Base-by-base conservation (phyloP, 495 filamentous ascomycete species). In the Penicillium ucsense region DNA sequence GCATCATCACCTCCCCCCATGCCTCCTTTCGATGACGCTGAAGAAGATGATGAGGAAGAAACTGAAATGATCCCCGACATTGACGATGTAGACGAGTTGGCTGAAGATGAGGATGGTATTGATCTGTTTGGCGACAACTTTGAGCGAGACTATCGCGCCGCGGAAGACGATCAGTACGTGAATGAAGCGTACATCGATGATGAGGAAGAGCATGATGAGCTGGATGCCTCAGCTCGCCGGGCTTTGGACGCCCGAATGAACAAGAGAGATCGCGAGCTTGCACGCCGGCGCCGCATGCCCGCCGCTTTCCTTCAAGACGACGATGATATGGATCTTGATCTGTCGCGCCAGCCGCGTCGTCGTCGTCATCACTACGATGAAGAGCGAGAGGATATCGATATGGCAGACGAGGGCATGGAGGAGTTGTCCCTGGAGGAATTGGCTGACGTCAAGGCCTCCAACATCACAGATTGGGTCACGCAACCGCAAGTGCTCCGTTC, bases 21-120 rank as follows among this genome's bases (percentile, higher is more conserved):
- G 50, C 80, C 79, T 36, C 40, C 40, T 8, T 72, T 74, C 35
- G 75, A 81, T 44, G 55, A 60, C 28, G 71, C 68, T 27, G 73
- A 91, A 54, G 84, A 89, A n/a, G 84, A 90, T 34, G 83, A 89
- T 45, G 77, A 81, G 35, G 82, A 85, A 37, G 85, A 88, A 41
- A 73, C 78, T 44, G 84, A 89, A 50, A 64, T 94, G 5, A 73
- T 83, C 38, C 82, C 76, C 40, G 89, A 95, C 57, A 81, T 96
- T 54, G 90, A 96, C 47, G 94, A 99, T 56, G 78, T 88, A 39
- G 94, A 97, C 54, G 94, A 99, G 65, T 80, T 89, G 80, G 94
- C 90, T 8, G 94, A 97, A 63, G 92, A 97, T 57, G 87, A 92
- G 55, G 86, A 84, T 38, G 86, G 86, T 11, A 94, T 96, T 55